These are phyloP conservation scores for Thelephora aurantiotincta DNA, from an alignment of 768 basidiomycete species.

Conservation along the genomic window DNA sequence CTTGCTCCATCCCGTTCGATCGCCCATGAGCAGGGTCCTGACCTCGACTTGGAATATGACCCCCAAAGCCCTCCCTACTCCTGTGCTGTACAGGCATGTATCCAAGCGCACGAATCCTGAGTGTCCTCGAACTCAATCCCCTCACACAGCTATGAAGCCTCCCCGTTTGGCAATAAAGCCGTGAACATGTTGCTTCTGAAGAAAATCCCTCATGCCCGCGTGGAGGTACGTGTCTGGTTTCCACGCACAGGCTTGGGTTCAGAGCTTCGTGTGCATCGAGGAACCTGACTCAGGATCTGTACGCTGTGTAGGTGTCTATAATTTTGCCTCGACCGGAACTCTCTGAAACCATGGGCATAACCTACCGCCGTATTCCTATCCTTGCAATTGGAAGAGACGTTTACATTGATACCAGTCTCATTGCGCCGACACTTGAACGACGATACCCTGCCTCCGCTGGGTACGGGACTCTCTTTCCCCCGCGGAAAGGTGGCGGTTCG, in stretches of 20 bases:
- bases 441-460: conserved; percentile 36
- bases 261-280: too few relatives aligned
- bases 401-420: conserved; percentile 45
- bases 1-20: too few relatives aligned
- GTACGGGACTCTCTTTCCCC: conserved; percentile 34
- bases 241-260: not conserved
- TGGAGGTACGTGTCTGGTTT: conserved; percentile 24
- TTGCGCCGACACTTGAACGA: conserved; percentile 35
- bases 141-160: conserved; percentile 30
- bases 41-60: too few relatives aligned
- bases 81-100: not conserved
- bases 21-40: too few relatives aligned
- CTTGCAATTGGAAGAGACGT: conserved; percentile 48
- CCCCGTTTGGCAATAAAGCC: conserved; percentile 37
- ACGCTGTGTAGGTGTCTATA: conserved; percentile 26
- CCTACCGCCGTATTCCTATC: conserved; percentile 45
- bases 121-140: too few relatives aligned
- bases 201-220: conserved; percentile 29
- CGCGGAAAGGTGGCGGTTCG: conserved; percentile 24
- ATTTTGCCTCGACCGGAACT: conserved; percentile 44
- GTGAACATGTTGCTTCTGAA: conserved; percentile 37
- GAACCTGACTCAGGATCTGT: not conserved
- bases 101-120: too few relatives aligned
- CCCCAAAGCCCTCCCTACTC: not conserved
- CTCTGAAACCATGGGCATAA: conserved; percentile 32